Percentiles rank a stretch among this genome's conserved stretches.
Evolutionary conservation across 306 rosid genomes (phyloP).

Genomic region (Echinosophora koreensis): DNA sequence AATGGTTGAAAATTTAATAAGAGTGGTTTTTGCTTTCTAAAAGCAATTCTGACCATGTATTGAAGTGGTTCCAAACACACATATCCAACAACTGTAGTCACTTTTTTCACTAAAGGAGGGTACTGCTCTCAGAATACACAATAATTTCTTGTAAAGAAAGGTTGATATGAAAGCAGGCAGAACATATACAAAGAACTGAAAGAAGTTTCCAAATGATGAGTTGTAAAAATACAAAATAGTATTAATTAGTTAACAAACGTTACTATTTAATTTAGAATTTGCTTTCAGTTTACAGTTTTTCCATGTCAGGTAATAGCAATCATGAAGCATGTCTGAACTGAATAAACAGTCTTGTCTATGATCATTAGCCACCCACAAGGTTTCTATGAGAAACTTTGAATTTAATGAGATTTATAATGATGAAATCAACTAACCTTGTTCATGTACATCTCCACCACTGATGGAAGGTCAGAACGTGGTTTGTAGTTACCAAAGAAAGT

Average conservation of each 20-base stretch:
- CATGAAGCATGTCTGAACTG: too few species aligned
- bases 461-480: conserved; percentile 45
- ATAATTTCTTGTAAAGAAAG: background rate
- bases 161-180: conserved; percentile 1
- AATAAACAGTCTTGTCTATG: background rate
- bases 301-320: too few species aligned
- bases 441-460: conserved; percentile 46
- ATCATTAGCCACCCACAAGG: background rate
- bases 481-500: conserved; percentile 45
- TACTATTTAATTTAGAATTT: background rate
- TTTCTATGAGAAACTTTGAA: too few species aligned
- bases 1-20: too few species aligned
- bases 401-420: background rate
- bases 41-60: too few species aligned
- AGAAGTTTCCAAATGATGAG: background rate
- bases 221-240: background rate
- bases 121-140: too few species aligned
- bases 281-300: background rate
- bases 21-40: too few species aligned
- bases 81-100: too few species aligned
- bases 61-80: too few species aligned
- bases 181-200: background rate
- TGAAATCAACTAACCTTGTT: conserved; percentile 30
- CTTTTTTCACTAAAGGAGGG: too few species aligned
- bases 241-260: background rate